Evolutionary conservation across 2,329 filamentous ascomycete species (phyloP), one percentile per base, ranked within the genome.

Genomic region (Claviceps quebecensis): DNA sequence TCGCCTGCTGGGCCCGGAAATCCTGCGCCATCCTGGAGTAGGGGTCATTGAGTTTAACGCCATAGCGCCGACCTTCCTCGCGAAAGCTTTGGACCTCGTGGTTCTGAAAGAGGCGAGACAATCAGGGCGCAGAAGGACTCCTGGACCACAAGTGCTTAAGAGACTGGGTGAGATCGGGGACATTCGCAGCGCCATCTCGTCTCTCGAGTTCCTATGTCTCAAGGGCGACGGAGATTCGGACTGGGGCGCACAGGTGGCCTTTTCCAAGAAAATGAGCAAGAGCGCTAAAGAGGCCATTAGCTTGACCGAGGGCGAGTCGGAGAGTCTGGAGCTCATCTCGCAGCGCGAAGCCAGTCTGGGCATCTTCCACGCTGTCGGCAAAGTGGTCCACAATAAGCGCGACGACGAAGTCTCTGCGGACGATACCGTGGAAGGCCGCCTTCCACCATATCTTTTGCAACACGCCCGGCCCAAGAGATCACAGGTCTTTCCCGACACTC

Each of bases 341-440:
- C 87, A 90, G 61, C 80, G 93, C 52, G 93, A 97, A 68, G 84
- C 86, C 16, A 95, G 84, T 56, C 72, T 98, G 2, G 93, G 91
- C 1, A 88, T 98, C 48, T 98, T 98, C 62, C 93, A 98, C 65
- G 89, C 93, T 0, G 86, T 97, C 13, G 93, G 91, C 3, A 96
- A 93, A 63, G 87, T 98, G 2, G 83, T 97, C 1, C 95, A 97
- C 70, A 98, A 98, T 70, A 98, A 96, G 65, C 79, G 93, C 45
- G 77, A 85, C 22, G 80, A 84, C 29, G 63, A 55, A 45, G 65
- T 67, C 4, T 67, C 73, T 13, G 58, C 65, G 6, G 62, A 63
- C 8, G 67, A 72, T 36, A 63, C 66, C 2, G 66, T 67, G 17
- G 81, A 84, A 58, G 65, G 66, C 26, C 26, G 26, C 23, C 69